phyloP scores from a whole-genome alignment of 352 stramenopile genomes.

The Phytopythium chamaehyphon region DNA sequence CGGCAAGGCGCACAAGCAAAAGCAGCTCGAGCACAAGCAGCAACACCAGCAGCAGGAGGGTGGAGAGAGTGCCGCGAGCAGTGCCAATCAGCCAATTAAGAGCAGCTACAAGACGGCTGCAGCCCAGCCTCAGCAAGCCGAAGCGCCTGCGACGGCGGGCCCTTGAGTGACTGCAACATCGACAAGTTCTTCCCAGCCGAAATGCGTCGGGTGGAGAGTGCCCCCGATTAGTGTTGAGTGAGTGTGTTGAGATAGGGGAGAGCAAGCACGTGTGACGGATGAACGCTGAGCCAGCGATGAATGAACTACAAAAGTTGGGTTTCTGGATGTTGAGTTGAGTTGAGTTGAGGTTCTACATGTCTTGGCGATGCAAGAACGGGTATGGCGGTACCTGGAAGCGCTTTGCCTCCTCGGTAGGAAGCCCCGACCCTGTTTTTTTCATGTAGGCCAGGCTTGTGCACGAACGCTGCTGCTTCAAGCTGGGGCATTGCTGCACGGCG shows the following conservation, averaged over 20 bases:
- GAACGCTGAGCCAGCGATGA: too few relatives aligned
- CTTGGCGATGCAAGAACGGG: slow-evolving; percentile 14
- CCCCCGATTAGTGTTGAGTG: too few relatives aligned
- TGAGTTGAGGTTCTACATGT: background rate
- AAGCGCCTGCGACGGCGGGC: too few relatives aligned
- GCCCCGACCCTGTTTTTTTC: slow-evolving; percentile 2
- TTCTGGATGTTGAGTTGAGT: background rate
- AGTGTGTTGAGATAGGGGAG: too few relatives aligned
- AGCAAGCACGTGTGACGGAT: too few relatives aligned
- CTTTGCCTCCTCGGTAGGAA: slow-evolving; percentile 19
- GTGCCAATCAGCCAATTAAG: too few relatives aligned
- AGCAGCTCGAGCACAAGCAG: slow-evolving; percentile 47
- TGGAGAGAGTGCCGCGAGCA: background rate
- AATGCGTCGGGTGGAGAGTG: too few relatives aligned
- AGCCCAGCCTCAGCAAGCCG: too few relatives aligned
- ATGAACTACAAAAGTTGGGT: background rate
- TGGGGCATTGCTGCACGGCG: slow-evolving; percentile 22
- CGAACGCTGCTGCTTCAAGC: slow-evolving; percentile 13
- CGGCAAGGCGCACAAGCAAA: slow-evolving; percentile 60
- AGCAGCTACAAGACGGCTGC: too few relatives aligned
- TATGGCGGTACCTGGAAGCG: slow-evolving; percentile 34
- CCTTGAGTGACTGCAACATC: too few relatives aligned
- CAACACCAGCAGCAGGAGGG: background rate
- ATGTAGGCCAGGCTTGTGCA: slow-evolving; percentile 25
- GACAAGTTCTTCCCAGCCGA: too few relatives aligned